phyloP scores from a whole-genome alignment of 2,329 filamentous ascomycete genomes.

The Pestalotiopsis sp. region DNA sequence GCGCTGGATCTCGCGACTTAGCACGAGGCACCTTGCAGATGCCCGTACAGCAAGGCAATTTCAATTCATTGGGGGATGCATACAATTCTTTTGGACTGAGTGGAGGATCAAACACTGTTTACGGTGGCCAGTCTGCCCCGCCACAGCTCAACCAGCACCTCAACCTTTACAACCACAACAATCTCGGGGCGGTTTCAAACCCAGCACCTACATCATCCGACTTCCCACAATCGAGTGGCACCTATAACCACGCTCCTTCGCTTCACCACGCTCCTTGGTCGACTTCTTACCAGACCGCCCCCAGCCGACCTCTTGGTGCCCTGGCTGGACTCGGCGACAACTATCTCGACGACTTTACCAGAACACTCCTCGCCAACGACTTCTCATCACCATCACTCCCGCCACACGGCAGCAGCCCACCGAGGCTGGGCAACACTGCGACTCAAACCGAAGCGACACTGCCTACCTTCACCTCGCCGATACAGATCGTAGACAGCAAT shows the following conservation, averaged over 20 bases:
- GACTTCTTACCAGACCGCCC: not conserved
- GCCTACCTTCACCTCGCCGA: not conserved
- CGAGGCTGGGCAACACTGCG: conserved; percentile 13
- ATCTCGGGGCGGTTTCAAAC: not conserved
- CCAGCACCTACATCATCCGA: not conserved
- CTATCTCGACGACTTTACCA: conserved; percentile 21
- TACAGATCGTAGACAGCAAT: not conserved
- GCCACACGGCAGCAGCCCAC: conserved; percentile 23
- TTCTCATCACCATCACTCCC: conserved; percentile 32
- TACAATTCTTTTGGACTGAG: not conserved
- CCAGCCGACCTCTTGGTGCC: not conserved
- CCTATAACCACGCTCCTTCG: not conserved
- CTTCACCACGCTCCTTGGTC: not conserved
- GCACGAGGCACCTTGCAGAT: not conserved
- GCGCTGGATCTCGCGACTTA: not conserved
- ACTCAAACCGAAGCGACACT: conserved; percentile 4
- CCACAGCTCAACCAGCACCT: not conserved
- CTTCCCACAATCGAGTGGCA: not conserved
- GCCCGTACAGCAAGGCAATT: conserved; percentile 1
- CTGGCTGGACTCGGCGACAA: not conserved
- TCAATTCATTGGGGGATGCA: not conserved
- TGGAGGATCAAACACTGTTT: not conserved
- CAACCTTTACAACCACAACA: not conserved
- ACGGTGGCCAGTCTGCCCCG: not conserved
- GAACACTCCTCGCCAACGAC: conserved; percentile 20